These are phyloP conservation scores for Raddia guianensis DNA, from an alignment of 176 grass and related monocot genomes.

Conservation along the genomic window DNA sequence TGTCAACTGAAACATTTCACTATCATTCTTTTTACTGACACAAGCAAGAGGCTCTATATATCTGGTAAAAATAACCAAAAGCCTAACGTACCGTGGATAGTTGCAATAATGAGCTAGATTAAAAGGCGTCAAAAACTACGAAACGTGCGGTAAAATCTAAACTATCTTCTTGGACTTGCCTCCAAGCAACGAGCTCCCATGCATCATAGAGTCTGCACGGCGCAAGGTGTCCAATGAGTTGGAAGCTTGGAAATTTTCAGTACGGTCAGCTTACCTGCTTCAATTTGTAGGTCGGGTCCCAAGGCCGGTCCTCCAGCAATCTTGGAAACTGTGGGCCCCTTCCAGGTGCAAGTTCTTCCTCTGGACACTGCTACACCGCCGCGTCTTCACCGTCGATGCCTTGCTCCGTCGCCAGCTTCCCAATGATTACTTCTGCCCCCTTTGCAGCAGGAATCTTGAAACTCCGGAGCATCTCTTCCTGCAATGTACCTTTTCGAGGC, in stretches of 20 bases:
- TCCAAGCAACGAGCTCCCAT: constrained; percentile 37
- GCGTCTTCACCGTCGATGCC: too few species aligned
- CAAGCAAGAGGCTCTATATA: not conserved
- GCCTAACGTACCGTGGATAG: not conserved
- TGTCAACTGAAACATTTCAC: not conserved
- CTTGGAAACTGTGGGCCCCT: too few species aligned
- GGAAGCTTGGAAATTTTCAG: not conserved
- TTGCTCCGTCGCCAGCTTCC: too few species aligned
- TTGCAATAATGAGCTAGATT: not conserved
- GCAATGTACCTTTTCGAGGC: too few species aligned
- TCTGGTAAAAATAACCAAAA: not conserved
- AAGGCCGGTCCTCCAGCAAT: too few species aligned
- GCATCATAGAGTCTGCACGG: not conserved
- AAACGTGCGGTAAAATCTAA: not conserved
- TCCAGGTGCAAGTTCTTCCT: too few species aligned
- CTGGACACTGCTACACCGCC: too few species aligned
- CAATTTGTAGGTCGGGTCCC: too few species aligned
- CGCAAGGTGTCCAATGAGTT: constrained; percentile 38
- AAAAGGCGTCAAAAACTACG: not conserved
- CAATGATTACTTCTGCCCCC: too few species aligned
- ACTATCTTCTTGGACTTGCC: constrained; percentile 25
- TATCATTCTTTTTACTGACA: not conserved
- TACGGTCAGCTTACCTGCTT: too few species aligned
- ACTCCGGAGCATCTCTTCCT: too few species aligned
- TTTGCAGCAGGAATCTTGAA: too few species aligned